phyloP scores from a whole-genome alignment of 75 land plant species.

The Cryptomeria japonica region DNA sequence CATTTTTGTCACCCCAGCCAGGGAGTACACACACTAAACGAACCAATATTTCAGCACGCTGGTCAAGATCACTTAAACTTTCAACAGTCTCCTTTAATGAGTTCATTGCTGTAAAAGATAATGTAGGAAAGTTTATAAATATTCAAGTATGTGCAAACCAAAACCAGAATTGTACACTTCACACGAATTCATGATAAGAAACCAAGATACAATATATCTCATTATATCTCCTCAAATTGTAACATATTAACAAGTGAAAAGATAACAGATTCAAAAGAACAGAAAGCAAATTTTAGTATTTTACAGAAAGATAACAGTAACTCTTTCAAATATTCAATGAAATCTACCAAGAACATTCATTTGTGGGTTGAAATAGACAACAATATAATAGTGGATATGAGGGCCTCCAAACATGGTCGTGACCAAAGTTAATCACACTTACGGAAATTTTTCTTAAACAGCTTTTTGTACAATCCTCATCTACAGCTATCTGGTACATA shows the following conservation, averaged over 20 bases:
- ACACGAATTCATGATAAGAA: background rate
- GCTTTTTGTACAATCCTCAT: background rate
- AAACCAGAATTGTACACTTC: background rate
- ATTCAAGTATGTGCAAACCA: background rate
- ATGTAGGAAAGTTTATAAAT: background rate
- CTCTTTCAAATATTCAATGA: background rate
- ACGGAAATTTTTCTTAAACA: too few species aligned
- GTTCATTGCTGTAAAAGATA: constrained; percentile 30
- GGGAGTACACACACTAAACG: constrained; percentile 45
- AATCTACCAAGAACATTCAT: background rate
- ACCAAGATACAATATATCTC: background rate
- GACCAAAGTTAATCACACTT: background rate
- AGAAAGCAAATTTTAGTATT: background rate
- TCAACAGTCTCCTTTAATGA: constrained; percentile 44
- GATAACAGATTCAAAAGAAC: background rate
- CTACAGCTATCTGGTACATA: too few species aligned
- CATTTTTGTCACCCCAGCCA: constrained; percentile 53
- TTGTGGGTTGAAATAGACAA: background rate
- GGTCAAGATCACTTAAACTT: constrained; percentile 28
- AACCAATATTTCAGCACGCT: constrained; percentile 34
- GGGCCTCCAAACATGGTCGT: background rate
- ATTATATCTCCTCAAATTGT: background rate
- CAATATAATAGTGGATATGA: background rate
- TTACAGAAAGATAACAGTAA: background rate
- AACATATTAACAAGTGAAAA: too few species aligned